phyloP scores from a whole-genome alignment of 202 grass and related monocot species.

The Schoenoplectus tabernaemontani region DNA sequence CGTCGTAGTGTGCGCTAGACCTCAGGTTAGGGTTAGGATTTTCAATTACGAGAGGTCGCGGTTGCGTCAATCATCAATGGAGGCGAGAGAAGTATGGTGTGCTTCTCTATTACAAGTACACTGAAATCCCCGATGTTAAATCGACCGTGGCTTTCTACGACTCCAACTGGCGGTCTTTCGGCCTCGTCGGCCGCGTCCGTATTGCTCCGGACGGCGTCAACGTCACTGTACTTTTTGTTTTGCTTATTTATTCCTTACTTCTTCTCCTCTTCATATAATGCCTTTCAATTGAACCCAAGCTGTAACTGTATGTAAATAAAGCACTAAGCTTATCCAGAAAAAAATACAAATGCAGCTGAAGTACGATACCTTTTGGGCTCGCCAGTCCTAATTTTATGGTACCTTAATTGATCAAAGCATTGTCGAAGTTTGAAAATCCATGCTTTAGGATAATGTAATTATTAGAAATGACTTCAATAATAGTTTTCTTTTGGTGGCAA shows the following conservation, averaged over 20 bases:
- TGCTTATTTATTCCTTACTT: neutral
- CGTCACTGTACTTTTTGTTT: constrained; percentile 41
- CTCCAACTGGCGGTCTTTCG: constrained; percentile 40
- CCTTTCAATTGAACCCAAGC: neutral
- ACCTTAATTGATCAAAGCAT: neutral
- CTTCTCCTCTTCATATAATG: neutral
- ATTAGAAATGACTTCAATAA: neutral
- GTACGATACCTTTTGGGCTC: neutral
- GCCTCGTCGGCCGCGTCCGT: constrained; percentile 72
- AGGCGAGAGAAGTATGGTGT: constrained; percentile 39
- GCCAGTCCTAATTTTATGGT: neutral
- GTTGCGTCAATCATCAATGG: neutral
- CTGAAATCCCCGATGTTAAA: constrained; percentile 43
- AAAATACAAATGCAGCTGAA: neutral
- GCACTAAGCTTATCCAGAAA: neutral
- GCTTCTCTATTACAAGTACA: constrained; percentile 94
- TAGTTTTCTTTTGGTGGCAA: constrained; percentile 39
- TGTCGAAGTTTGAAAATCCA: neutral
- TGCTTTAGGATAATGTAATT: neutral
- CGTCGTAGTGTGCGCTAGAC: neutral
- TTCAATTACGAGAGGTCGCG: neutral
- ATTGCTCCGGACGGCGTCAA: constrained; percentile 83
- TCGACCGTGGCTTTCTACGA: constrained; percentile 61
- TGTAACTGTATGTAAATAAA: neutral
- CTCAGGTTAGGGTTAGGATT: neutral